These are phyloP conservation scores for Mycena floridula DNA, from an alignment of 768 basidiomycete genomes.

Conservation along the genomic window DNA sequence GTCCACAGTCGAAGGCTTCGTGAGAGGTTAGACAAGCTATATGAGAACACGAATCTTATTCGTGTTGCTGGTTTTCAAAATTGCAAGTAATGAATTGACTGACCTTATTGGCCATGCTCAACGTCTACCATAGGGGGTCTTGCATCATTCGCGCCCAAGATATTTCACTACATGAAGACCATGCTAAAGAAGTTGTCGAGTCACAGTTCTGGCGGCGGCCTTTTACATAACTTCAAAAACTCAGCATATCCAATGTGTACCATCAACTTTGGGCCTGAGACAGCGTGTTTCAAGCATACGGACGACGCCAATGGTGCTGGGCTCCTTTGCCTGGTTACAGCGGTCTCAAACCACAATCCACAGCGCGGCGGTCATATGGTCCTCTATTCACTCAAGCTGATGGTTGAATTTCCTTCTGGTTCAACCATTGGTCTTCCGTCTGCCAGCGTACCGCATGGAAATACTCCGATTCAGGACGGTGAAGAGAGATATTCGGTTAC, in stretches of 20 bases:
- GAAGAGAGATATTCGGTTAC: slow-evolving; percentile 11
- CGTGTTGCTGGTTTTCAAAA: background rate
- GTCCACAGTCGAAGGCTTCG: background rate
- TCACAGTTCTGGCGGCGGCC: background rate
- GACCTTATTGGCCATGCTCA: background rate
- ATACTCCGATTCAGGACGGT: slow-evolving; percentile 8
- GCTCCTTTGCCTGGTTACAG: slow-evolving; percentile 11
- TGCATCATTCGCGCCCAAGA: background rate
- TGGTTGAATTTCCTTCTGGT: slow-evolving; percentile 14
- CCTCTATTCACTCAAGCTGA: slow-evolving; percentile 9
- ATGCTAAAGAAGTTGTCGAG: background rate
- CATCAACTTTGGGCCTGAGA: slow-evolving; percentile 11
- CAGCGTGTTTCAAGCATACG: slow-evolving; percentile 3
- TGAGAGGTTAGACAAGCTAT: background rate
- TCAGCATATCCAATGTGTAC: slow-evolving; percentile 8
- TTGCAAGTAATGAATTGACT: no score
- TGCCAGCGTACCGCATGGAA: slow-evolving; percentile 11
- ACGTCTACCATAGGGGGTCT: no score
- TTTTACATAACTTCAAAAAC: slow-evolving; percentile 8
- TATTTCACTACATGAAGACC: background rate
- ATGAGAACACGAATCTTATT: background rate
- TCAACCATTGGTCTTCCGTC: slow-evolving; percentile 12
- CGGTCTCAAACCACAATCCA: slow-evolving; percentile 12
- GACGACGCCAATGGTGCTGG: slow-evolving; percentile 7
- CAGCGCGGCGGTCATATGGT: slow-evolving; percentile 11